phyloP scores from a whole-genome alignment of 1,284 basidiomycete species.

The Austroboletus niveus region DNA sequence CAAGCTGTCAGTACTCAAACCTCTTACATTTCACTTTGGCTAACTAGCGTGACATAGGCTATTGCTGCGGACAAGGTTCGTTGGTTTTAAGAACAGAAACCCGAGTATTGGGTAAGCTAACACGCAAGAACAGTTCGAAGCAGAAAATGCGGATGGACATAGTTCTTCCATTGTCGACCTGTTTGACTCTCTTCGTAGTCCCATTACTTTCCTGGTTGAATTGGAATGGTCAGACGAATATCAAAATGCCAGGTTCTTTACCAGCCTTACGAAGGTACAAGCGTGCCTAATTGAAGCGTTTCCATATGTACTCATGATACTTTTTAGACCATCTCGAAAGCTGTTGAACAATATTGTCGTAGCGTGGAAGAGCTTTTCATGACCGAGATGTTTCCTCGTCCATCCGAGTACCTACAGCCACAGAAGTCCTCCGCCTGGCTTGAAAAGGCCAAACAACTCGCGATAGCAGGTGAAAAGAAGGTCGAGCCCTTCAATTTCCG shows the following conservation, averaged over 20 bases:
- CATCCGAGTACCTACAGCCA: slow-evolving; percentile 69
- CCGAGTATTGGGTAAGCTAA: slow-evolving; percentile 6
- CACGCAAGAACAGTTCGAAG: slow-evolving; percentile 65
- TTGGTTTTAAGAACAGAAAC: slow-evolving; percentile 1
- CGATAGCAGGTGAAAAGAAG: slow-evolving; percentile 80
- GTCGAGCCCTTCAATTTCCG: slow-evolving; percentile 94
- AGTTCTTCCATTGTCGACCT: slow-evolving; percentile 96
- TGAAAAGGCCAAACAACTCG: slow-evolving; percentile 85
- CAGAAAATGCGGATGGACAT: slow-evolving; percentile 81
- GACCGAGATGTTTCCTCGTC: slow-evolving; percentile 90
- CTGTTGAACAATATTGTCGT: slow-evolving; percentile 89
- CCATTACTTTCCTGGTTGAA: slow-evolving; percentile 84
- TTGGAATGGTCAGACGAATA: slow-evolving; percentile 92
- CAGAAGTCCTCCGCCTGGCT: slow-evolving; percentile 93
- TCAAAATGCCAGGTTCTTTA: slow-evolving; percentile 89
- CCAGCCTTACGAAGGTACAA: slow-evolving; percentile 76
- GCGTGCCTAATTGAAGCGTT: neutral
- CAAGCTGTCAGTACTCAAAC: slow-evolving; percentile 61
- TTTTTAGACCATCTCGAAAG: slow-evolving; percentile 82
- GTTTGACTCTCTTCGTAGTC: slow-evolving; percentile 91
- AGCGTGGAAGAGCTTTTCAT: slow-evolving; percentile 89
- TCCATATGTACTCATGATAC: slow-evolving; percentile 2
- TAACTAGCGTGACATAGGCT: slow-evolving; percentile 47
- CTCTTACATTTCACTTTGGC: neutral
- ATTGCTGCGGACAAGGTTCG: slow-evolving; percentile 84